Percentiles rank a stretch among this genome's conserved stretches.
Evolutionary conservation across 805 yeast species (phyloP).

Genomic region (Kluyveromyces starmeri): DNA sequence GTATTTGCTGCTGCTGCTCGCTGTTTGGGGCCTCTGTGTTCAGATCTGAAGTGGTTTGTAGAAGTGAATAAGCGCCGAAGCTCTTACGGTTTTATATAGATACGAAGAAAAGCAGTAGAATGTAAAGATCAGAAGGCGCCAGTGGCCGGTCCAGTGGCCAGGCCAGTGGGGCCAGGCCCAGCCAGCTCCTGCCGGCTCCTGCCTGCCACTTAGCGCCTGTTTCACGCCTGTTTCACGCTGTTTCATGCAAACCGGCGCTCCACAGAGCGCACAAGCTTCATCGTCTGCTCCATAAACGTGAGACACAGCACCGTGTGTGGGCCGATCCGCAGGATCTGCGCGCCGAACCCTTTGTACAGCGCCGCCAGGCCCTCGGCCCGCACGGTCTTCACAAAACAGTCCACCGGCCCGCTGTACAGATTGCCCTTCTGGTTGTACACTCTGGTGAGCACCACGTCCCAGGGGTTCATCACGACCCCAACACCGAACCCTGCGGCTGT

Average conservation of each 20-base stretch:
- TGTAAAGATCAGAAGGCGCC: too few relatives aligned
- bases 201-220: too few relatives aligned
- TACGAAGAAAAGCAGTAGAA: too few relatives aligned
- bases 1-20: too few relatives aligned
- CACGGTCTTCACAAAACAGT: conserved; percentile 80
- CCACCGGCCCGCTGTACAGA: conserved; percentile 77
- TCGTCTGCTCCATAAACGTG: conserved; percentile 92
- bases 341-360: conserved; percentile 89
- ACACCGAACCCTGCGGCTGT: conserved; percentile 86
- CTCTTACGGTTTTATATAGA: too few relatives aligned
- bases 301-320: conserved; percentile 90
- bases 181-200: too few relatives aligned
- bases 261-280: conserved; percentile 44
- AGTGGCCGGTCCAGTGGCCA: too few relatives aligned
- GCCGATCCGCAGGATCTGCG: conserved; percentile 84
- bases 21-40: too few relatives aligned
- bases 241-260: conserved; percentile 22
- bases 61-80: too few relatives aligned
- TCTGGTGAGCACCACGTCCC: conserved; percentile 92
- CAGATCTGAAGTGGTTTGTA: too few relatives aligned
- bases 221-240: too few relatives aligned
- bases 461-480: conserved; percentile 92
- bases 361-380: conserved; percentile 78
- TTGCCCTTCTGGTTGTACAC: conserved; percentile 91
- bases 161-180: too few relatives aligned